A percentile compares a stretch with the other conserved stretches of the same genome.
Evolutionary conservation across 306 rosid genomes (phyloP).

Genomic region (Rubus idaeus): DNA sequence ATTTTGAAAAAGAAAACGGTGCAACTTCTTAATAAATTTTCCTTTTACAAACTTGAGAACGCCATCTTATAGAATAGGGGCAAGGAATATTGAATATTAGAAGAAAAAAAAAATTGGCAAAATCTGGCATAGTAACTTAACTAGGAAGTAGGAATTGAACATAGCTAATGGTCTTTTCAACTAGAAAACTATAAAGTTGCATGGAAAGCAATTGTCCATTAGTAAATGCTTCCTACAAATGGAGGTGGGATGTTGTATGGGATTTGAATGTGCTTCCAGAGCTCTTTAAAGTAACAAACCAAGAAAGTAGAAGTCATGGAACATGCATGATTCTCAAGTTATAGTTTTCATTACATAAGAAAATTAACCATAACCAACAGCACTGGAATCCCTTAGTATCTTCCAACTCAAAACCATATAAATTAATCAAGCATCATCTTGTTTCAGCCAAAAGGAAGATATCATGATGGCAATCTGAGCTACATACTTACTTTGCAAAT

Average conservation of each 20-base stretch:
- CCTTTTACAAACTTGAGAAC: not conserved
- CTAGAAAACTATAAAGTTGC: not conserved
- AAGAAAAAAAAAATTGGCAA: not conserved
- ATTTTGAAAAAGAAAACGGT: not conserved
- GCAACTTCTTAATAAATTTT: not conserved
- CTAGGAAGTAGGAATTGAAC: not conserved
- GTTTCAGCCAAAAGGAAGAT: not conserved
- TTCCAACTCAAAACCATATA: not conserved
- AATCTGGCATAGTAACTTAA: not conserved
- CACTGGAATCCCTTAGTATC: not conserved
- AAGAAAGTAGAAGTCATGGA: not conserved
- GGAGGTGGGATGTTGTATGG: not conserved
- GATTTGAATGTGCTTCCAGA: not conserved
- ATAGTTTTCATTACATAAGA: not conserved
- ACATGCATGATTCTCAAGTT: not conserved
- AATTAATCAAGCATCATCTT: constrained; percentile 1
- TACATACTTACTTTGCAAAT: constrained; percentile 69
- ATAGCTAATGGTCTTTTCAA: not conserved
- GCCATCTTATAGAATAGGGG: not conserved
- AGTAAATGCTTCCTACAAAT: not conserved
- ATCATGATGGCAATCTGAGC: constrained; percentile 1
- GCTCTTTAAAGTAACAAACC: not conserved
- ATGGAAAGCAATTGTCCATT: not conserved
- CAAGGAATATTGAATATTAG: not conserved
- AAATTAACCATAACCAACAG: not conserved